Evolutionary conservation across 768 basidiomycete genomes (phyloP).

Genomic region (Psilocybe tampanensis): DNA sequence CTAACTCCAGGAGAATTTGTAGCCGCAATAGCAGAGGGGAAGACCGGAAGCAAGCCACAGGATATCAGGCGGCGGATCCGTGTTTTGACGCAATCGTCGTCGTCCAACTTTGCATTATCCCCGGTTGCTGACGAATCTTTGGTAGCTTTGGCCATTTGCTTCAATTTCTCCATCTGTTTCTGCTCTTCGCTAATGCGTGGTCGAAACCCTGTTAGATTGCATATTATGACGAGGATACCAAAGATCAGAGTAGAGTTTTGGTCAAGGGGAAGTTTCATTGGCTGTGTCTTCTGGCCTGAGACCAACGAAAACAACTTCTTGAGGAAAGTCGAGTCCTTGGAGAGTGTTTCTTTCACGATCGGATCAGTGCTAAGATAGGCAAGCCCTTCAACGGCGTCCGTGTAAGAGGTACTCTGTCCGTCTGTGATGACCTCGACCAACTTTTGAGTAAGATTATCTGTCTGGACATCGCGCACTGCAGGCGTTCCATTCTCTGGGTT

Average conservation of each 20-base stretch:
- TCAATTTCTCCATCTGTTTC: slow-evolving; percentile 77
- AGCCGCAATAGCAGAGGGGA: slow-evolving; percentile 55
- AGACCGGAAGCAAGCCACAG: slow-evolving; percentile 65
- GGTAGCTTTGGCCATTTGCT: slow-evolving; percentile 64
- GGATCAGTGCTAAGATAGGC: slow-evolving; percentile 79
- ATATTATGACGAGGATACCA: slow-evolving; percentile 74
- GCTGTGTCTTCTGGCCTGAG: slow-evolving; percentile 45
- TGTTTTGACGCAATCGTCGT: slow-evolving; percentile 62
- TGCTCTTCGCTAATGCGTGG: slow-evolving; percentile 80
- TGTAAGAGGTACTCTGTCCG: slow-evolving; percentile 42
- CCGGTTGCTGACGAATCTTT: slow-evolving; percentile 30
- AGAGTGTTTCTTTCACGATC: slow-evolving; percentile 61
- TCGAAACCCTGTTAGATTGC: slow-evolving; percentile 73
- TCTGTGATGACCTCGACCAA: slow-evolving; percentile 60
- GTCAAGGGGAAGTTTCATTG: slow-evolving; percentile 19
- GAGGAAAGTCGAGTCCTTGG: slow-evolving; percentile 56
- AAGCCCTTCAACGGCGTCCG: slow-evolving; percentile 80
- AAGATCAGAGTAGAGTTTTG: slow-evolving; percentile 63
- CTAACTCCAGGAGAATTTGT: slow-evolving; percentile 70
- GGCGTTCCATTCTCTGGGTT: slow-evolving; percentile 31
- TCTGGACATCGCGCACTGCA: slow-evolving; percentile 31
- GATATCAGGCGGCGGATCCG: slow-evolving; percentile 60
- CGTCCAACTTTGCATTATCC: slow-evolving; percentile 52
- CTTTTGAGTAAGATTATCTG: slow-evolving; percentile 46
- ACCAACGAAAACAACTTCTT: slow-evolving; percentile 57